Conservation (phyloP, 345 rosid genomes). For the Camelina sativa region DNA sequence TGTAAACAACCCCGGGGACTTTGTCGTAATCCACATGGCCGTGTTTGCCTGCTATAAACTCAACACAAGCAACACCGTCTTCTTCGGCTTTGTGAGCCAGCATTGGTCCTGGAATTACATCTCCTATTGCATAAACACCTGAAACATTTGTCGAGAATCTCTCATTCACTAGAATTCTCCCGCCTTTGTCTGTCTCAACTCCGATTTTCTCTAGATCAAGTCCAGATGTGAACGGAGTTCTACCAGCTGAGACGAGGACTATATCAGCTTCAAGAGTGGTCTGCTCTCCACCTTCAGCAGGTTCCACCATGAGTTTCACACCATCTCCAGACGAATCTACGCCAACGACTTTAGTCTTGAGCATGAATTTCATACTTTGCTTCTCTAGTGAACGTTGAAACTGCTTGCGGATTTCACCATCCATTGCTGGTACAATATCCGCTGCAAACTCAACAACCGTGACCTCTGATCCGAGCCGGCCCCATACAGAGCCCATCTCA, state of each 20-base stretch:
- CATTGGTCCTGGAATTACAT: conserved; percentile 99
- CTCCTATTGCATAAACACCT: conserved; percentile 92
- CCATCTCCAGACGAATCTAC: conserved; percentile 76
- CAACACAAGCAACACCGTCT: conserved; percentile 98
- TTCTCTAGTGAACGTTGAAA: conserved; percentile 93
- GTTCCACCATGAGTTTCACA: conserved; percentile 86
- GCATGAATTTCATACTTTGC: conserved; percentile 99
- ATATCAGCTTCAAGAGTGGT: conserved; percentile 91
- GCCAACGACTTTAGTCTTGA: conserved; percentile 94
- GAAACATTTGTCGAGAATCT: conserved; percentile 81
- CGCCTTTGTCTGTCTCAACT: conserved; percentile 85
- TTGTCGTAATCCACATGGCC: conserved; percentile 97
- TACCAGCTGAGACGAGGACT: conserved; percentile 95
- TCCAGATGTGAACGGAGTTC: conserved; percentile 87
- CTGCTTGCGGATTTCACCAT: conserved; percentile 93
- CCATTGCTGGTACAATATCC: conserved; percentile 95
- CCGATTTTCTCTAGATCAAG: conserved; percentile 93
- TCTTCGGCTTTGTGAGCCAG: conserved; percentile 99
- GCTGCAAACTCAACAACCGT: conserved; percentile 97
- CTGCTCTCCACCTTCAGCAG: conserved; percentile 88
- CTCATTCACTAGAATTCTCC: conserved; percentile 80
- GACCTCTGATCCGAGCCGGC: conserved; percentile 90
- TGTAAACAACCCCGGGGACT: conserved; percentile 98
- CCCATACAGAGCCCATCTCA: conserved; percentile 99
- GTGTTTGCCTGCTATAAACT: conserved; percentile 93